phyloP scores from a whole-genome alignment of 2,329 filamentous ascomycete genomes.

The Aspergillus fumigatiaffinis region DNA sequence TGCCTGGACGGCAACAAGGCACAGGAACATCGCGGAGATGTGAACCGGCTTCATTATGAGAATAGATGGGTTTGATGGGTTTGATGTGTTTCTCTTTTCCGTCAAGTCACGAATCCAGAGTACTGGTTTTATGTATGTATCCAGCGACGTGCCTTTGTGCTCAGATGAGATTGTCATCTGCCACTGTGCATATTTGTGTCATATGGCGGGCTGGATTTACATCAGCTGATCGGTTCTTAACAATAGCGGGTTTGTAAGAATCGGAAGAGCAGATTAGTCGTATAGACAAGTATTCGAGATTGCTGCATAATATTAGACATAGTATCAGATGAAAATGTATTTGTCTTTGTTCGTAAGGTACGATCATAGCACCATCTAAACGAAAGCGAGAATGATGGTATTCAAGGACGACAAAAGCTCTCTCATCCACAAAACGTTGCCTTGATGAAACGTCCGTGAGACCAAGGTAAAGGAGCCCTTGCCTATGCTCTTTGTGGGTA shows the following conservation, averaged over 20 bases:
- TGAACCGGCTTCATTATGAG: not conserved
- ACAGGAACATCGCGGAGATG: not conserved
- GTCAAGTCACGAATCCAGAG: not conserved
- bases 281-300: no score
- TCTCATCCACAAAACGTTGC: no score
- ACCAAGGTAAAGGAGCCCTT: no score
- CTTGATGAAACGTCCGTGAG: no score
- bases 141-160: not conserved
- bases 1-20: not conserved
- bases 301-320: no score
- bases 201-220: not conserved
- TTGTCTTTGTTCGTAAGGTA: no score
- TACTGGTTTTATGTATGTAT: not conserved
- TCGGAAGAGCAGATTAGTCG: no score
- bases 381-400: no score
- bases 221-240: not conserved
- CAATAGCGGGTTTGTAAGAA: not conserved
- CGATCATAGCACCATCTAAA: no score
- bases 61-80: not conserved
- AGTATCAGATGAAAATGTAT: no score
- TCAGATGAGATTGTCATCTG: not conserved
- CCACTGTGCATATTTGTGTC: not conserved
- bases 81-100: not conserved
- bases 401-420: no score
- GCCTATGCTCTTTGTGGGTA: no score